These are phyloP conservation scores for Hypericum androsaemum DNA, from an alignment of 345 rosid species.

Conservation along the genomic window DNA sequence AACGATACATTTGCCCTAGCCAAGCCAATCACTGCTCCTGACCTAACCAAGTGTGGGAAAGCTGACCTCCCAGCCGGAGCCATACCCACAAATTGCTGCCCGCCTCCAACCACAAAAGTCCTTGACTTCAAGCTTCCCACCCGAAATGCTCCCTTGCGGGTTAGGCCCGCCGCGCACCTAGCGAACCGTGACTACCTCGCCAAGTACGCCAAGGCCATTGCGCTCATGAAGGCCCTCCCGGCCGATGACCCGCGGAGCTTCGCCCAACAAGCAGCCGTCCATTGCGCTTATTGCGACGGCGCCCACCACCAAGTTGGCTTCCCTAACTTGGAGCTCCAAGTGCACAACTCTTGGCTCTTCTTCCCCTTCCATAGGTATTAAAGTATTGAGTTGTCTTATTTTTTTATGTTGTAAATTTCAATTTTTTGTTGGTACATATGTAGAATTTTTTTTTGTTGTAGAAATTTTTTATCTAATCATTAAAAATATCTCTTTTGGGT, in stretches of 20 bases:
- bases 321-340: constrained; percentile 38
- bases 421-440: too few relatives aligned
- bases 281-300: constrained; percentile 58
- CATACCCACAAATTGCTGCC: constrained; percentile 37
- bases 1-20: constrained; percentile 29
- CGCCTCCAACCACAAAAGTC: constrained; percentile 31
- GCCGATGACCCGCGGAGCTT: constrained; percentile 49
- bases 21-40: constrained; percentile 31
- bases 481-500: too few relatives aligned
- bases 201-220: constrained; percentile 35
- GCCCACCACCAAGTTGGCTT: constrained; percentile 49
- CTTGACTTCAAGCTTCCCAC: constrained; percentile 32
- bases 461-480: too few relatives aligned
- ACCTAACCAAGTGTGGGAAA: constrained; percentile 27
- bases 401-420: too few relatives aligned
- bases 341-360: constrained; percentile 55
- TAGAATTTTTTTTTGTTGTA: too few relatives aligned
- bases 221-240: constrained; percentile 52
- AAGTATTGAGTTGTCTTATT: too few relatives aligned
- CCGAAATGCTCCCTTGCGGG: constrained; percentile 16
- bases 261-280: constrained; percentile 44
- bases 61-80: constrained; percentile 33
- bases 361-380: constrained; percentile 42
- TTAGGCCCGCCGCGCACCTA: constrained; percentile 41
- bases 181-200: constrained; percentile 25